Base-by-base conservation (phyloP, 140 eudicot genomes). In the Stevia rebaudiana region DNA sequence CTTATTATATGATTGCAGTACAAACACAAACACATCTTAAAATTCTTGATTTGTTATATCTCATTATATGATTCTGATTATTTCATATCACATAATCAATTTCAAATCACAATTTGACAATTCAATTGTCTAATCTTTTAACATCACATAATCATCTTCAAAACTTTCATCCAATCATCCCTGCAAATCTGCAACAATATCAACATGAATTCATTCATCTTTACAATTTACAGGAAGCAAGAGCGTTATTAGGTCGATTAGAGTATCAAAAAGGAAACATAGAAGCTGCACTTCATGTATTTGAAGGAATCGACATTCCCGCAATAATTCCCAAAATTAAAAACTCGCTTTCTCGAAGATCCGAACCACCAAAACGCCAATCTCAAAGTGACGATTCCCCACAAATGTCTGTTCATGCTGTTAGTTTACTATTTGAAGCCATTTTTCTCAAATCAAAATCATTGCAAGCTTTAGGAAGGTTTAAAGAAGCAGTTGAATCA, bases 181-280 rank as follows among this genome's bases (percentile, higher is more conserved):
- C n/a, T 17, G 8, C 42, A 42, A 37, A 53, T n/a, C n/a, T n/a
- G n/a, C n/a, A n/a, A n/a, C n/a, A 65, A 8, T 68, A 42, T 39
- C 21, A n/a, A 74, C 44, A 23, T 46, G 60, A 52, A 62, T 66
- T 54, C 58, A 55, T 59, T 39, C 2, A 63, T 12, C 6, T 72
- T 67, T 59, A 65, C 43, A 52, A 74, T 54, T 61, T 60, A 28
- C 41, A 91, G 98, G 98, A 87, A 80, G 98, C 98, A 46, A 79
- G 98, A 84, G 95, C 98, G 1, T 74, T 91, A 42, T 73, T 91
- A 71, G 98, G 98, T 42, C 81, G 95, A 46, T 81, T 84, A 23
- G 98, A 91, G 85, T 91, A 82, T 75, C 98, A 91, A 46, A 91
- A 91, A 73, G 98, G 98, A 51, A 91, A 87, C 54, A 44, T 84